These are phyloP conservation scores for Globisporangium splendens DNA, from an alignment of 352 stramenopile species.

Conservation along the genomic window DNA sequence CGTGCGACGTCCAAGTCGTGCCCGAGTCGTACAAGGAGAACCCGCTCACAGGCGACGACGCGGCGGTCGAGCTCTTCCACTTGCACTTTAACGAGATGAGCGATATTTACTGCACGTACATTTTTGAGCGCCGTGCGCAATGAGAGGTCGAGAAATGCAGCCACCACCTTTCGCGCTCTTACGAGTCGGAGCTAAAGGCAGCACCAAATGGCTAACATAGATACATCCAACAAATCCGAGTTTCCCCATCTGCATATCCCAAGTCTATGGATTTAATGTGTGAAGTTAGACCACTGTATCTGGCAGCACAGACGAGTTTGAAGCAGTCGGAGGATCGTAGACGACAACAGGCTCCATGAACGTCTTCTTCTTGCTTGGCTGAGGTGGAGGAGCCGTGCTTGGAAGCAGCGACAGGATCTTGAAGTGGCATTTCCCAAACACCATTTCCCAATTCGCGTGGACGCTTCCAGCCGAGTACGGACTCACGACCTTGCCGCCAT, in stretches of 20 bases:
- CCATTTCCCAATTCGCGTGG: slow-evolving; percentile 75
- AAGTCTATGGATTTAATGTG: background rate
- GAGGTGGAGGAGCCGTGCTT: slow-evolving; percentile 33
- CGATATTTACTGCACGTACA: slow-evolving; percentile 87
- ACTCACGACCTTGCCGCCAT: slow-evolving; percentile 50
- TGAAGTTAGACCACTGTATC: slow-evolving; percentile 4
- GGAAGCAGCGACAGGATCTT: slow-evolving; percentile 61
- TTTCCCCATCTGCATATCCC: background rate
- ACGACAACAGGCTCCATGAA: background rate
- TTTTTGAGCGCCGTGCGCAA: slow-evolving; percentile 50
- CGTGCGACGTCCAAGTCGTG: slow-evolving; percentile 56
- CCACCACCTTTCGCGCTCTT: too few species aligned
- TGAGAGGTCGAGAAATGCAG: background rate
- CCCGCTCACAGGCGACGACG: slow-evolving; percentile 65
- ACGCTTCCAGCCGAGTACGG: slow-evolving; percentile 60
- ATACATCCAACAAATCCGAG: background rate
- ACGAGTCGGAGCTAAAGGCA: too few species aligned
- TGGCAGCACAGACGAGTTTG: background rate
- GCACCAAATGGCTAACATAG: background rate
- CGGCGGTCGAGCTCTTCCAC: slow-evolving; percentile 66
- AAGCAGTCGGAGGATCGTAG: background rate
- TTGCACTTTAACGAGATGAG: slow-evolving; percentile 90
- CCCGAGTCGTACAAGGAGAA: slow-evolving; percentile 85
- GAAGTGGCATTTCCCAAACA: slow-evolving; percentile 61
- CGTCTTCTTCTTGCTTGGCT: slow-evolving; percentile 17